Percentiles rank a stretch among this genome's conserved stretches.
Evolutionary conservation across 306 rosid species (phyloP).

Genomic region (Biancaea sappan): DNA sequence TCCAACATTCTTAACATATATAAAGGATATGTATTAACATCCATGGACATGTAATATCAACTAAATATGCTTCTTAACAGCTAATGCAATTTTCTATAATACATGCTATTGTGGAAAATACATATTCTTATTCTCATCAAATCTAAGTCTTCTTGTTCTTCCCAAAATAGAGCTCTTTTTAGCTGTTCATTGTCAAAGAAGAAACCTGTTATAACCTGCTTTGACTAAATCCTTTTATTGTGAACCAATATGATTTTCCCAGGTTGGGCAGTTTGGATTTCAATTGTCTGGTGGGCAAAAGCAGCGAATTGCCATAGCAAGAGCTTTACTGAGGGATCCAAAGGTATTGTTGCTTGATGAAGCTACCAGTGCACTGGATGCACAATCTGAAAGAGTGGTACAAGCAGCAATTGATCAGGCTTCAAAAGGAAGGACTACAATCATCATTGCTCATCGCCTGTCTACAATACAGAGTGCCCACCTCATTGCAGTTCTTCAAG

Average conservation of each 20-base stretch:
- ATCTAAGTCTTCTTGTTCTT: background rate
- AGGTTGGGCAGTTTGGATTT: conserved; percentile 89
- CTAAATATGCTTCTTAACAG: background rate
- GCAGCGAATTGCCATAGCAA: conserved; percentile 85
- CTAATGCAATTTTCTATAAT: background rate
- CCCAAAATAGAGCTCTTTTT: background rate
- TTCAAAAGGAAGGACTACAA: conserved; percentile 84
- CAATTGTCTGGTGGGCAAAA: conserved; percentile 93
- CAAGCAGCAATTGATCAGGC: conserved; percentile 88
- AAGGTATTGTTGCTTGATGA: conserved; percentile 87
- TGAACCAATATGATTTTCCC: conserved; percentile 32
- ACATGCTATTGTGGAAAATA: background rate
- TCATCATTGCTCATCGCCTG: conserved; percentile 76
- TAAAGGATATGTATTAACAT: too few species aligned
- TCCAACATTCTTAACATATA: background rate
- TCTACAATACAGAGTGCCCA: conserved; percentile 66
- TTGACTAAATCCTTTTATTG: conserved; percentile 25
- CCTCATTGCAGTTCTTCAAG: conserved; percentile 67
- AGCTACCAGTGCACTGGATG: conserved; percentile 87
- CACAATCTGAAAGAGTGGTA: conserved; percentile 78
- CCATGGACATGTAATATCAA: too few species aligned
- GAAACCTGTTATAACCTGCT: background rate
- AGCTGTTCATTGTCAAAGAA: background rate
- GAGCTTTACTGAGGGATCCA: conserved; percentile 86
- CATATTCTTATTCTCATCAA: background rate